These are phyloP conservation scores for Thermothielavioides terrestris DNA, from an alignment of 495 filamentous ascomycete genomes.

Conservation along the genomic window DNA sequence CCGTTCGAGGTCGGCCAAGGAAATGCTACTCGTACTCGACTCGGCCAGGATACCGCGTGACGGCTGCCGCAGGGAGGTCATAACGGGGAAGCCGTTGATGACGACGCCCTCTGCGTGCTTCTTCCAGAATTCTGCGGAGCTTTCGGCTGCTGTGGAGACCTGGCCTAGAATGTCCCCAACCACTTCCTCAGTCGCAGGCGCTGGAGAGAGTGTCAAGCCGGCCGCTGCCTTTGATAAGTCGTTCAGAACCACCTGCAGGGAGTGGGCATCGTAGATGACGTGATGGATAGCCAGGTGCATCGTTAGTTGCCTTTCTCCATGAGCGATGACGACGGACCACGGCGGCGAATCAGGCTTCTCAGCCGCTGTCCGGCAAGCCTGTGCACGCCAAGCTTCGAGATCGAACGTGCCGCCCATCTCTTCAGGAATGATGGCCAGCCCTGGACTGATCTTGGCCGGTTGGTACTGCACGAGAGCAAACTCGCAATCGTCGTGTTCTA, in stretches of 20 bases:
- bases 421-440: not conserved
- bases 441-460: not conserved
- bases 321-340: slow-evolving; percentile 26
- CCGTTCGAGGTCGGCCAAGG: slow-evolving; percentile 40
- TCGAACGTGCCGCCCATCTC: slow-evolving; percentile 12
- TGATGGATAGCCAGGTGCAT: slow-evolving; percentile 51
- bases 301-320: slow-evolving; percentile 25
- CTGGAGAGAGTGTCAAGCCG: not conserved
- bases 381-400: slow-evolving; percentile 24
- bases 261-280: slow-evolving; percentile 70
- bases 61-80: slow-evolving; percentile 51
- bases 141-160: slow-evolving; percentile 23
- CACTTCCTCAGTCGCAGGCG: slow-evolving; percentile 28
- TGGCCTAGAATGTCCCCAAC: slow-evolving; percentile 47
- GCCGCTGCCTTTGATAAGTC: slow-evolving; percentile 36
- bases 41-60: slow-evolving; percentile 28
- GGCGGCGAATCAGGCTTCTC: slow-evolving; percentile 11
- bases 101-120: slow-evolving; percentile 41
- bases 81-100: slow-evolving; percentile 56
- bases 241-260: slow-evolving; percentile 50
- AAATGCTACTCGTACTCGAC: slow-evolving; percentile 31
- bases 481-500: slow-evolving; percentile 48
- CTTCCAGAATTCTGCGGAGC: slow-evolving; percentile 53
- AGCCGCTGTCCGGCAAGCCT: slow-evolving; percentile 8
- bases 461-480: slow-evolving; percentile 61